These are phyloP conservation scores for Chamaecrista fasciculata DNA, from an alignment of 306 rosid genomes.

Conservation along the genomic window DNA sequence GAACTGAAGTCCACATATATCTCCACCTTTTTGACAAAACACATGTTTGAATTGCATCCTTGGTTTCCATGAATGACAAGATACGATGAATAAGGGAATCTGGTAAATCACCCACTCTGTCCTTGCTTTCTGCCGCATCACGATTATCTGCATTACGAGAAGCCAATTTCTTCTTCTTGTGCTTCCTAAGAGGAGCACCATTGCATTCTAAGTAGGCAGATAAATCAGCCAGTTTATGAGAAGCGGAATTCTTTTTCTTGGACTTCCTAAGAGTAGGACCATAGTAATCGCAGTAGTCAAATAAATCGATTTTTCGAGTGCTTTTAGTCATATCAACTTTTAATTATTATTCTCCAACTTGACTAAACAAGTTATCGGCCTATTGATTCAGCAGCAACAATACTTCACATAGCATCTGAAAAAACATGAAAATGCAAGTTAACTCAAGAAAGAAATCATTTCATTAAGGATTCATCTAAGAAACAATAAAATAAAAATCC, in stretches of 20 bases:
- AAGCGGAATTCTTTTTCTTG: neutral
- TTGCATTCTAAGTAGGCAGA: constrained; percentile 26
- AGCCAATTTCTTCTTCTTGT: neutral
- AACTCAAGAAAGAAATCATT: neutral
- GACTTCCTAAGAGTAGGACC: constrained; percentile 34
- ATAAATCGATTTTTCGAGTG: constrained; percentile 2
- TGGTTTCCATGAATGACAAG: constrained; percentile 47
- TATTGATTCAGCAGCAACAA: constrained; percentile 12
- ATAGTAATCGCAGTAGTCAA: constrained; percentile 27
- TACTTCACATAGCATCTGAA: constrained; percentile 6
- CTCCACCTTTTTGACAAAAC: constrained; percentile 30
- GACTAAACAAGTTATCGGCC: constrained; percentile 1
- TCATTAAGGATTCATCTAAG: neutral
- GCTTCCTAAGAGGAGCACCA: constrained; percentile 33
- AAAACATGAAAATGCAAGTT: neutral
- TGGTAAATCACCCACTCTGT: constrained; percentile 34
- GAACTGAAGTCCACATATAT: constrained; percentile 39
- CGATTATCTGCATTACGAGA: constrained; percentile 18
- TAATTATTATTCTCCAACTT: constrained; percentile 1
- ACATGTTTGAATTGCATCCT: constrained; percentile 38
- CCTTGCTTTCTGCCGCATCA: constrained; percentile 32
- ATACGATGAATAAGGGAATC: constrained; percentile 39
- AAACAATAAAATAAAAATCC: neutral
- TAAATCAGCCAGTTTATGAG: constrained; percentile 28
- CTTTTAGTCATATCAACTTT: constrained; percentile 13